phyloP scores from a whole-genome alignment of 2,329 filamentous ascomycete species.

The Fusarium tupiense region DNA sequence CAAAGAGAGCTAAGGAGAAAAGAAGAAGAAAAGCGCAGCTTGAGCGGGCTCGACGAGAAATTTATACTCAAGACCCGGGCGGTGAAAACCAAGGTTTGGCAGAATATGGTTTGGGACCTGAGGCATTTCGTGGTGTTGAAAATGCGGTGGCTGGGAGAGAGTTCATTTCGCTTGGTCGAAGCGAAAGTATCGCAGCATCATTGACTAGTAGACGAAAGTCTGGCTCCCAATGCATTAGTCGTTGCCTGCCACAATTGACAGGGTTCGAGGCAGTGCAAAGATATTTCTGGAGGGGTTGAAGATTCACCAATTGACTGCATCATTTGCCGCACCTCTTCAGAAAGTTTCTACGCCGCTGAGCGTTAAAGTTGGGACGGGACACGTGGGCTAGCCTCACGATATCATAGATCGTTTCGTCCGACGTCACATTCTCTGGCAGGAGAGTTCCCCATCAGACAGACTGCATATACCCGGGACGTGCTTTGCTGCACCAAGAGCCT shows the following conservation, averaged over 20 bases:
- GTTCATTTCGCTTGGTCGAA: constrained; percentile 11
- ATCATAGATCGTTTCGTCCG: neutral
- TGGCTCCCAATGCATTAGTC: neutral
- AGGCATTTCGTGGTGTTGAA: neutral
- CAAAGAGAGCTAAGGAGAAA: constrained; percentile 56
- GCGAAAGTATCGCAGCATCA: neutral
- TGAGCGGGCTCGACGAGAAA: constrained; percentile 5
- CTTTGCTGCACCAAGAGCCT: neutral
- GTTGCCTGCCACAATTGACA: neutral
- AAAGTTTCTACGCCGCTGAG: neutral
- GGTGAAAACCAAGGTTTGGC: neutral
- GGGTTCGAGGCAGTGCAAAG: neutral
- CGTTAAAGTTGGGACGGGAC: neutral
- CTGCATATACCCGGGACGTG: neutral
- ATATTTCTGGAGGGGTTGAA: neutral
- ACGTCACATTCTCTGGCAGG: neutral
- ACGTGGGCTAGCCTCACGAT: neutral
- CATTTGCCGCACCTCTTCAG: neutral
- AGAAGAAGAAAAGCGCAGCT: constrained; percentile 38
- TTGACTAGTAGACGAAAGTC: neutral
- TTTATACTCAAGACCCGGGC: constrained; percentile 34
- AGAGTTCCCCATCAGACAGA: neutral
- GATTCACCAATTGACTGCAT: neutral
- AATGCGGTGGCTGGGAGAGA: constrained; percentile 15
- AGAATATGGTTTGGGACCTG: neutral